phyloP scores from a whole-genome alignment of 2,329 filamentous ascomycete genomes.

The Diplodia mutila region DNA sequence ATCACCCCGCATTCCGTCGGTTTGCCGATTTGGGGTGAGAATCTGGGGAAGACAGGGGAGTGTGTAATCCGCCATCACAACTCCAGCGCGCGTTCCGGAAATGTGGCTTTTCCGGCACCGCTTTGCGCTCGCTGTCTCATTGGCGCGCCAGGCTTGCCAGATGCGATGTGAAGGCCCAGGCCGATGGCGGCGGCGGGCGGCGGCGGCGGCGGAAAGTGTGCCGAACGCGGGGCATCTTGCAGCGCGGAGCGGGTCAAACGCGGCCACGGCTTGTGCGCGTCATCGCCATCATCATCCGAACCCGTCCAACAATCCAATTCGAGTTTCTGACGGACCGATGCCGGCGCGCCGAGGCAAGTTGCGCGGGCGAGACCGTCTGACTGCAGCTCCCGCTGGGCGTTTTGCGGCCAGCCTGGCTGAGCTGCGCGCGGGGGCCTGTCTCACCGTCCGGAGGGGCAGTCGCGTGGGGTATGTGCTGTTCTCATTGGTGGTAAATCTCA shows the following conservation, averaged over 20 bases:
- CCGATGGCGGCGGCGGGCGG: not conserved
- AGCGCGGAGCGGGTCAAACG: not conserved
- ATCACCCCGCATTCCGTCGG: slow-evolving; percentile 22
- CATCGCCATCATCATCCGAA: not conserved
- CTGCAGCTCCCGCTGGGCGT: too few species aligned
- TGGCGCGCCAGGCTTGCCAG: not conserved
- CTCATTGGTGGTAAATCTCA: slow-evolving; percentile 25
- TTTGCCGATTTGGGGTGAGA: slow-evolving; percentile 12
- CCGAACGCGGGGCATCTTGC: slow-evolving; percentile 20
- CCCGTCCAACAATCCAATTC: not conserved
- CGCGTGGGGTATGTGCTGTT: not conserved
- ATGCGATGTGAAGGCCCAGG: not conserved
- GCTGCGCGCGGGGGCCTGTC: not conserved
- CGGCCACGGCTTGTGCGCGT: not conserved
- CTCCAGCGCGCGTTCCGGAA: not conserved
- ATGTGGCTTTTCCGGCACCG: not conserved
- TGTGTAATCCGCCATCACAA: not conserved
- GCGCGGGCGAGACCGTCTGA: not conserved
- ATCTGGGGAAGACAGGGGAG: slow-evolving; percentile 21
- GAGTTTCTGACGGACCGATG: not conserved
- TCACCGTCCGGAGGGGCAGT: not conserved
- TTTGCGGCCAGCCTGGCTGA: not conserved
- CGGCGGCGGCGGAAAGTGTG: slow-evolving; percentile 18
- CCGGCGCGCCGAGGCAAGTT: too few species aligned
- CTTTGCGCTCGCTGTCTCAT: not conserved